Evolutionary conservation across 106 monocot genomes (phyloP).

Genomic region (Hemerocallis citrina): DNA sequence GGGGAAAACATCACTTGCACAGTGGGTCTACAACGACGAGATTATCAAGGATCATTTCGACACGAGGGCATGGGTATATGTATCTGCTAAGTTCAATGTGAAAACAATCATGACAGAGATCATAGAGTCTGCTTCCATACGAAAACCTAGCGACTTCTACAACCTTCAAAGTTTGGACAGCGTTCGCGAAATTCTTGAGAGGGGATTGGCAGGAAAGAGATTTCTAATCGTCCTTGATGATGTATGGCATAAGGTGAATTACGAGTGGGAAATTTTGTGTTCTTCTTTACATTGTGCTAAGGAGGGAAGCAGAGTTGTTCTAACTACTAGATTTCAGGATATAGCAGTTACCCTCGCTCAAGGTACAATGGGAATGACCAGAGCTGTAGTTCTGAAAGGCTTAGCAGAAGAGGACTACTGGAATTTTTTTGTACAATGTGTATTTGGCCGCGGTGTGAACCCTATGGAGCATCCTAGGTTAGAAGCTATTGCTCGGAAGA

Average conservation of each 20-base stretch:
- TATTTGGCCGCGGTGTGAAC: constrained; percentile 10
- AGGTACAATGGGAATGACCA: background rate
- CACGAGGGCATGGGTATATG: constrained; percentile 15
- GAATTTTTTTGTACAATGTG: constrained; percentile 12
- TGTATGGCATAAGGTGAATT: constrained; percentile 22
- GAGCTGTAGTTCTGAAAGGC: background rate
- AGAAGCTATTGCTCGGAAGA: constrained; percentile 11
- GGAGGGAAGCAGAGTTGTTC: constrained; percentile 24
- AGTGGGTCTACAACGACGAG: constrained; percentile 7
- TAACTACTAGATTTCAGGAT: constrained; percentile 24
- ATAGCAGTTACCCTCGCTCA: too few species aligned
- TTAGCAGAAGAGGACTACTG: constrained; percentile 12
- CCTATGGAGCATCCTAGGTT: background rate
- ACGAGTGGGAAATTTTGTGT: constrained; percentile 9
- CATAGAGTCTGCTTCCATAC: background rate
- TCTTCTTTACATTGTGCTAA: background rate
- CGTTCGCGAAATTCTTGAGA: constrained; percentile 4
- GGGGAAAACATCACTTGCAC: constrained; percentile 30
- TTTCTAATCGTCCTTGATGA: constrained; percentile 44
- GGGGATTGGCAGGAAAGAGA: constrained; percentile 6
- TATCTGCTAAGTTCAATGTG: constrained; percentile 15
- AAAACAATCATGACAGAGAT: constrained; percentile 10
- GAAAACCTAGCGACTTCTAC: background rate
- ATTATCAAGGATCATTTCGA: constrained; percentile 5
- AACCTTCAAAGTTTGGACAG: background rate